These are phyloP conservation scores for Talaromyces sp. DNA, from an alignment of 2,329 filamentous ascomycete genomes.

Conservation along the genomic window DNA sequence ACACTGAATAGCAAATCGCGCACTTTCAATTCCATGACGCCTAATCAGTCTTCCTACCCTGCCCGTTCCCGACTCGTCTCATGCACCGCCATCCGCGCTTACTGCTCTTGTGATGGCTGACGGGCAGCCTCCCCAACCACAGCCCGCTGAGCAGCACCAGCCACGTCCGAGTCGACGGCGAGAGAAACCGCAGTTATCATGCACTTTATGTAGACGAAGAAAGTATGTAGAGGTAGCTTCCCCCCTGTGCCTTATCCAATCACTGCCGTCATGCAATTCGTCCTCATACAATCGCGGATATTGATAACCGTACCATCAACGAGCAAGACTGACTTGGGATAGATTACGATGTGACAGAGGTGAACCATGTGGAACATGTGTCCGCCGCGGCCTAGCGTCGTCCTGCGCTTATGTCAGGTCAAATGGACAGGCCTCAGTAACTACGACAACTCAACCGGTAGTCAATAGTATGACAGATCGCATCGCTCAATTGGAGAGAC, in stretches of 20 bases:
- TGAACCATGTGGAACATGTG: conserved; percentile 8
- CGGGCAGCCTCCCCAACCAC: neutral
- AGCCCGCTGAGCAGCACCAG: neutral
- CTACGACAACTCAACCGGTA: neutral
- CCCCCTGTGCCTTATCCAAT: neutral
- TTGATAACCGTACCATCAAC: neutral
- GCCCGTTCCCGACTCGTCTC: neutral
- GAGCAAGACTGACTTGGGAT: neutral
- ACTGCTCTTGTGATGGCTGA: conserved; percentile 3
- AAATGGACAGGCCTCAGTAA: neutral
- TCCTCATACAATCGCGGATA: neutral
- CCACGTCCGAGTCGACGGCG: conserved; percentile 5
- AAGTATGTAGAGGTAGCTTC: conserved; percentile 1
- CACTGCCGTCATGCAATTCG: neutral
- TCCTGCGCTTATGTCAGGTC: conserved; percentile 9
- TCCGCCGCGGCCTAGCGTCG: conserved; percentile 3
- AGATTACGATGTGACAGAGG: conserved; percentile 10
- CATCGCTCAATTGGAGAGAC: conserved; percentile 8
- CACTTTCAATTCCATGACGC: neutral
- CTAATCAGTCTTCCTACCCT: neutral
- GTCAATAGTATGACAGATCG: conserved; percentile 7
- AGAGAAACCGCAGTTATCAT: conserved; percentile 9
- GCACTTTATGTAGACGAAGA: conserved; percentile 8
- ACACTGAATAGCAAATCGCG: neutral
- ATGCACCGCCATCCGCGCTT: neutral